Evolutionary conservation across 169 alveolate genomes (phyloP), one percentile per base, ranked within the genome.

Genomic region (Cardiosporidium cionae): DNA sequence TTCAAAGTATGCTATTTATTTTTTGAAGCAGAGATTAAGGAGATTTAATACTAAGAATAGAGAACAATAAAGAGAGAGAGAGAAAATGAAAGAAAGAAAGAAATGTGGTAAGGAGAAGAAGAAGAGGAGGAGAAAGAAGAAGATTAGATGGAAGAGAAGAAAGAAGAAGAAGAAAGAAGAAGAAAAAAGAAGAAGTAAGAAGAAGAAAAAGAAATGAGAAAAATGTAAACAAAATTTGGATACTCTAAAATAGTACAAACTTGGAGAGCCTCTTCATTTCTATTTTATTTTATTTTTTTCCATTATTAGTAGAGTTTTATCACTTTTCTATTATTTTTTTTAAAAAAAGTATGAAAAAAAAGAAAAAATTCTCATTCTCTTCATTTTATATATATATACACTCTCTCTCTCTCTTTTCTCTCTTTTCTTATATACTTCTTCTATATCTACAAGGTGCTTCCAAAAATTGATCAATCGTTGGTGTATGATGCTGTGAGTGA

Each of bases 391-490:
- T 7, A 58, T 58, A 3, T 7, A 7, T 58, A 7, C 28, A 7
- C 28, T 3, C 28, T 58, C 7, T 3, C 22, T 6, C 22, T 3
- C 28, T 29, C 3, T 9, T 58, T 29, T 58, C 3, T 58, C 23
- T 58, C 67, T 58, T 6, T 6, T 9, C 25, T 36, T 64, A 7
- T 4, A 3, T 32, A 0, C 75, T 22, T 0, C 2, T 28, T 0
- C 2, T 2, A 7, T 63, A 4, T 23, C 7, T 25, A 28, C 32
- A 52, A 54, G 65, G 64, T 87, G 4, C 68, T 86, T 66, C 96
- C 96, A 33, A 86, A 86, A 78, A 70, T 91, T 23, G 94, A 91
- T 58, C 90, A 91, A 63, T 74, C 91, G 4, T 78, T 85, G 25
- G 93, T 91, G 64, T 91, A 86, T 74, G 93, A 86, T 70, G 87